Conservation (phyloP, 257 asterid genomes). For the Nicotiana undulata region DNA sequence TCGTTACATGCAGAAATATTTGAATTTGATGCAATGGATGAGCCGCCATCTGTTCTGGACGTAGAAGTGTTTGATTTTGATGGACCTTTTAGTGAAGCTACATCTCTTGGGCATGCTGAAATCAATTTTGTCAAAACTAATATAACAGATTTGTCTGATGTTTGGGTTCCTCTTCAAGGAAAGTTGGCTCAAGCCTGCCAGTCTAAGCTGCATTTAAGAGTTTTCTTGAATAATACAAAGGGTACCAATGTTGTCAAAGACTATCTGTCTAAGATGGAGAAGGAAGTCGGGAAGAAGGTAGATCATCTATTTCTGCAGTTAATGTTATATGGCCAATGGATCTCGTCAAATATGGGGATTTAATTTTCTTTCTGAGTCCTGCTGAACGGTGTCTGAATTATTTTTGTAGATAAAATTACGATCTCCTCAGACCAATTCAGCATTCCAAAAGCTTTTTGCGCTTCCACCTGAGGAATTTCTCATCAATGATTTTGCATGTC, state of each 20-base stretch:
- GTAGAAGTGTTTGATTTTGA: constrained; percentile 89
- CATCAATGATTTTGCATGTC: constrained; percentile 91
- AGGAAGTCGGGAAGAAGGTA: constrained; percentile 99
- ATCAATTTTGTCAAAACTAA: constrained; percentile 72
- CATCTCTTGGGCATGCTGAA: constrained; percentile 85
- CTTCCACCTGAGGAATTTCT: constrained; percentile 98
- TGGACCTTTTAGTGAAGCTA: constrained; percentile 91
- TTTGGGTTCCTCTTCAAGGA: constrained; percentile 90
- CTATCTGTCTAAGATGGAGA: constrained; percentile 87
- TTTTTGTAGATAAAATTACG: constrained; percentile 68
- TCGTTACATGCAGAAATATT: constrained; percentile 68
- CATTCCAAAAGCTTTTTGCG: constrained; percentile 87
- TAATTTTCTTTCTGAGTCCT: constrained; percentile 9
- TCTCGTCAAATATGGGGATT: constrained; percentile 2
- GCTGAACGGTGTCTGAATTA: constrained; percentile 10
- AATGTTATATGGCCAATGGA: not conserved
- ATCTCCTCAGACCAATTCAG: constrained; percentile 96
- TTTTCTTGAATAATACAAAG: constrained; percentile 73
- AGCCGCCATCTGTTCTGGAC: constrained; percentile 88
- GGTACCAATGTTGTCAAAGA: constrained; percentile 72
- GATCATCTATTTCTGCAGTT: constrained; percentile 4
- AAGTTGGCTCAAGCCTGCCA: constrained; percentile 96
- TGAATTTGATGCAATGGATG: constrained; percentile 99
- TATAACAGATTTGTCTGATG: constrained; percentile 76
- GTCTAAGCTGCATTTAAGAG: constrained; percentile 85